Percentiles rank a stretch among this genome's conserved stretches.
These are phyloP conservation scores for Cordyceps fumosorosea DNA, from an alignment of 2,329 filamentous ascomycete species.

Conservation along the genomic window DNA sequence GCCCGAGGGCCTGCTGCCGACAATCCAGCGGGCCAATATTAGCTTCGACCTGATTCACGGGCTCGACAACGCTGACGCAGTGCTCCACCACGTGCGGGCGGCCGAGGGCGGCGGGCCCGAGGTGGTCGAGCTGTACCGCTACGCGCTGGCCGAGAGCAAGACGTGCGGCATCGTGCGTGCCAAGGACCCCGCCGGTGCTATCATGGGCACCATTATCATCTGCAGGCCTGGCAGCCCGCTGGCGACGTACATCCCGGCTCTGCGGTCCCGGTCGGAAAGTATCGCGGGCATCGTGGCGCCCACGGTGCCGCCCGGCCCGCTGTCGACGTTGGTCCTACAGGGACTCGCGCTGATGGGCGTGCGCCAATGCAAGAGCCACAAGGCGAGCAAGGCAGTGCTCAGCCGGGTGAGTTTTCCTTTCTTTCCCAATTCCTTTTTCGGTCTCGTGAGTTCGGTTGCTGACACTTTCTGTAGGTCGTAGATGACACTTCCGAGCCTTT, in stretches of 20 bases:
- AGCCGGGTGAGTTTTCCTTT: constrained; percentile 61
- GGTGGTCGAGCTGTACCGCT: constrained; percentile 70
- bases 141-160: constrained; percentile 63
- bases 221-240: constrained; percentile 65
- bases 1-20: constrained; percentile 69
- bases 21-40: constrained; percentile 64
- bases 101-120: constrained; percentile 63
- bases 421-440: not conserved
- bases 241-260: constrained; percentile 61
- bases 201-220: constrained; percentile 74
- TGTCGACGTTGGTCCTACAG: constrained; percentile 64
- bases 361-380: constrained; percentile 73
- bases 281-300: constrained; percentile 76
- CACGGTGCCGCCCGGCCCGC: constrained; percentile 62
- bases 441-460: constrained; percentile 6
- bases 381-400: constrained; percentile 64
- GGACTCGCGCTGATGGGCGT: constrained; percentile 75
- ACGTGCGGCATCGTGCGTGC: constrained; percentile 78
- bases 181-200: constrained; percentile 58
- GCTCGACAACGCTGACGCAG: constrained; percentile 65
- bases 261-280: constrained; percentile 52
- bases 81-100: constrained; percentile 65
- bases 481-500: constrained; percentile 70
- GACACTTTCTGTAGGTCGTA: constrained; percentile 43
- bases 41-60: constrained; percentile 81